These are phyloP conservation scores for Candida odintsovae DNA, from an alignment of 805 yeast genomes.

Conservation along the genomic window DNA sequence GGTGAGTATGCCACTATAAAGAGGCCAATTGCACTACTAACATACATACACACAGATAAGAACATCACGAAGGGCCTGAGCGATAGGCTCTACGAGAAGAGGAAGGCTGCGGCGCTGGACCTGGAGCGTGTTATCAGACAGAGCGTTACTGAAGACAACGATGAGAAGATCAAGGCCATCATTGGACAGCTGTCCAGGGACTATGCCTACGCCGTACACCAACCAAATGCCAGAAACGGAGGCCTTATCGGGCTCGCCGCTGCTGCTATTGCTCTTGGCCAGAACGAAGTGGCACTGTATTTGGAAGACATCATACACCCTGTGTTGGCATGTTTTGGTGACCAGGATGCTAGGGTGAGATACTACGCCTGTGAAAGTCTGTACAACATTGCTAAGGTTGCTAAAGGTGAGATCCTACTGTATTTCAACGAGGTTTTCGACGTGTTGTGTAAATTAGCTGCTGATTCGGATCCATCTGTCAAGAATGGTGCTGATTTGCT, in stretches of 20 bases:
- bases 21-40: neutral
- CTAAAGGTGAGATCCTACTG: constrained; percentile 86
- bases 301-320: constrained; percentile 87
- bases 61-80: constrained; percentile 60
- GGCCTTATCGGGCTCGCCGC: constrained; percentile 95
- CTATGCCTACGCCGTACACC: constrained; percentile 76
- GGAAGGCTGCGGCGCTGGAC: constrained; percentile 73
- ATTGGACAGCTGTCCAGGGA: constrained; percentile 74
- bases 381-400: constrained; percentile 93
- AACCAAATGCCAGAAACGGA: constrained; percentile 88
- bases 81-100: constrained; percentile 71
- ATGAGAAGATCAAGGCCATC: constrained; percentile 50
- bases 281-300: constrained; percentile 73
- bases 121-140: constrained; percentile 74
- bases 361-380: constrained; percentile 95
- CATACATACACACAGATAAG: constrained; percentile 37
- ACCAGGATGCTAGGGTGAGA: constrained; percentile 94
- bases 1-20: neutral
- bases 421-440: constrained; percentile 95
- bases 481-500: constrained; percentile 93
- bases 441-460: constrained; percentile 80
- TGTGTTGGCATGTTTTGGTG: constrained; percentile 91
- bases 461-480: constrained; percentile 87
- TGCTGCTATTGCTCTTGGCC: constrained; percentile 88
- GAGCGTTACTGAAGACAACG: constrained; percentile 54